Evolutionary conservation across 169 alveolate genomes (phyloP), one percentile per base, ranked within the genome.

Genomic region (Plasmodium reichenowi): DNA sequence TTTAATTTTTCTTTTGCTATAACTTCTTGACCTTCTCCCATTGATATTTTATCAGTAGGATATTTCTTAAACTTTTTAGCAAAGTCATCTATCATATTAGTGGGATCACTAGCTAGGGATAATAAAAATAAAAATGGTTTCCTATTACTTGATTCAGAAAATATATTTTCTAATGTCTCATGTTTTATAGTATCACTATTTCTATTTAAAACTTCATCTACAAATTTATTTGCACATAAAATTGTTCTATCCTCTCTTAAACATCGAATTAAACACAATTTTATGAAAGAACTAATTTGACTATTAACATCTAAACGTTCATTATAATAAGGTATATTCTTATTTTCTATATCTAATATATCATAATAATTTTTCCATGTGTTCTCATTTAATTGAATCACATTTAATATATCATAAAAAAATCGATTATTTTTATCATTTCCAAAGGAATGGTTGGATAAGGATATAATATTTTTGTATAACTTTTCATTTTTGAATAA

Each of bases 11-110:
- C 97, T 56, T 94, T 88, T 12, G 99, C 99, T 24, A 97, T 96
- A 64, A 93, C 95, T 83, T 97, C 98, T 88, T 96, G 98, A 59
- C 99, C 99, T 93, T 98, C 99, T 45, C 99, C 99, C 99, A 98
- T 97, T 54, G 98, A 96, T 32, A 97, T 98, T 88, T 96, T 96
- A 85, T 96, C 98, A 5, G 97, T 96, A 26, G 98, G 97, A 93
- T 93, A 95, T 93, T 97, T 97, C 88, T 96, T 96, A 95, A 96
- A 97, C 94, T 96, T 96, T 88, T 97, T 98, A 2, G 99, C 99
- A 64, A 97, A 95, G 63, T 97, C 98, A 86, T 98, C 99, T 64
- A 98, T 98, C 63, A 96, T 93, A 80, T 97, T 93, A 0, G 98
- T 96, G 45, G 99, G 99, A 88, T 97, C 99, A 29, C 98, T 97